These are phyloP conservation scores for Acanthamoeba castellanii DNA, from an alignment of 208 protist species.

Conservation along the genomic window DNA sequence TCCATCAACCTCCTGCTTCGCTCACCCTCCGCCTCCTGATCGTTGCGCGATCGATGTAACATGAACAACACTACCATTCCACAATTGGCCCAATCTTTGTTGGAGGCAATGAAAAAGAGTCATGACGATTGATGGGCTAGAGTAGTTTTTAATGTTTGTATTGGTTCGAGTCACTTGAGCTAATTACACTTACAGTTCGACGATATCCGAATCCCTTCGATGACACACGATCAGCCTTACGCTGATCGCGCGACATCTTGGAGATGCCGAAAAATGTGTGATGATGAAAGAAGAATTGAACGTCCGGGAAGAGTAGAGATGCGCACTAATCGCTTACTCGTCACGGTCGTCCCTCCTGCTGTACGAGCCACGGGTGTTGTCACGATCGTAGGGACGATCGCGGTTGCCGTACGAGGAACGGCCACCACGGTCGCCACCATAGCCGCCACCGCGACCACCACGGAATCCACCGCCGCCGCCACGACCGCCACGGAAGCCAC, in stretches of 20 bases:
- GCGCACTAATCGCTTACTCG: not conserved
- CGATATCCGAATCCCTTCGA: not conserved
- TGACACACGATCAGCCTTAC: not conserved
- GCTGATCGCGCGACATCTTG: not conserved
- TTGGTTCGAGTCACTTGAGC: not conserved
- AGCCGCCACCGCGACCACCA: conserved; percentile 1
- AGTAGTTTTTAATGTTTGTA: no score
- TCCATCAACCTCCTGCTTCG: not conserved
- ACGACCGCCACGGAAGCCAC: conserved; percentile 21
- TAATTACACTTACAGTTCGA: not conserved
- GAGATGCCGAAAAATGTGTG: not conserved
- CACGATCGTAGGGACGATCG: conserved; percentile 21
- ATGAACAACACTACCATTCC: not conserved
- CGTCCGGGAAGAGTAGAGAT: not conserved
- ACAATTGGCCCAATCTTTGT: no score
- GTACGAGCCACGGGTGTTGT: conserved; percentile 47
- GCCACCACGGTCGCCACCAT: conserved; percentile 30
- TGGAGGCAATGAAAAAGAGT: no score
- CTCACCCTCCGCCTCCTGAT: not conserved
- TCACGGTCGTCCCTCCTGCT: conserved; percentile 13
- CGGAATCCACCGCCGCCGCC: not conserved
- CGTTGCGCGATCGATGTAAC: not conserved
- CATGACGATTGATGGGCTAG: no score
- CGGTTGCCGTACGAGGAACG: conserved; percentile 48
- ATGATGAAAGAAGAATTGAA: not conserved